Base-by-base conservation (phyloP, 345 rosid species). In the Isatis tinctoria region DNA sequence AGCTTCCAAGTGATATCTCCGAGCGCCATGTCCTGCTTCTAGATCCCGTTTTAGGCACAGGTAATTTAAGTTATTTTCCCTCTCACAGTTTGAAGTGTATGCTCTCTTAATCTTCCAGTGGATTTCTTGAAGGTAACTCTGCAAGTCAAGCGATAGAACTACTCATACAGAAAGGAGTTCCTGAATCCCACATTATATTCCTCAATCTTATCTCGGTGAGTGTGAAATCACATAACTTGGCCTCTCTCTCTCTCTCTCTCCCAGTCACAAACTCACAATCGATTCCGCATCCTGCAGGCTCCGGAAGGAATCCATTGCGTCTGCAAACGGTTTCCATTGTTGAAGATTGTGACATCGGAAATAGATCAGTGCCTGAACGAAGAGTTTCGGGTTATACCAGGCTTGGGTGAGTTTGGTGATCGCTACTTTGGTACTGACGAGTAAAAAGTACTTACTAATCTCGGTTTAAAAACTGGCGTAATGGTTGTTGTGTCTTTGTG, bases 401-500 rank as follows among this genome's bases (percentile, higher is more conserved):
- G 99, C 18, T 70, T 96, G 94, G 99, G 97, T 22, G 98, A 96
- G 87, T 96, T 89, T 64, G 99, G 99, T 1, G 97, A 96, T 79
- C 92, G 96, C 9, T 96, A 96, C 86, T 96, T 96, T 49, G 98
- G 98, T 6, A 96, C 99, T 6, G 98, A 92, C 69, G 98, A 96
- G 77, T 94, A 79, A 82, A 22, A 33, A 43, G 12, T 54, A 26
- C 8, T 33, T 65, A 18, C 59, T 43, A 43, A 35, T 58, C 51
- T 16, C 40, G 1, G 66, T 27, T 24, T 11, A 39, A 36, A 60
- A 44, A 30, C 44, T n/a, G 0, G 9, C 26, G 36, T 14, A 48
- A 60, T 47, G 60, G 43, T 45, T 67, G 61, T 37, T 74, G 41
- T 74, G 53, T 45, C 40, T 54, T 10, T 72, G 33, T 22, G 8